Evolutionary conservation across 768 basidiomycete species (phyloP), one percentile per base, ranked within the genome.

Genomic region (Peribolospora baueri): DNA sequence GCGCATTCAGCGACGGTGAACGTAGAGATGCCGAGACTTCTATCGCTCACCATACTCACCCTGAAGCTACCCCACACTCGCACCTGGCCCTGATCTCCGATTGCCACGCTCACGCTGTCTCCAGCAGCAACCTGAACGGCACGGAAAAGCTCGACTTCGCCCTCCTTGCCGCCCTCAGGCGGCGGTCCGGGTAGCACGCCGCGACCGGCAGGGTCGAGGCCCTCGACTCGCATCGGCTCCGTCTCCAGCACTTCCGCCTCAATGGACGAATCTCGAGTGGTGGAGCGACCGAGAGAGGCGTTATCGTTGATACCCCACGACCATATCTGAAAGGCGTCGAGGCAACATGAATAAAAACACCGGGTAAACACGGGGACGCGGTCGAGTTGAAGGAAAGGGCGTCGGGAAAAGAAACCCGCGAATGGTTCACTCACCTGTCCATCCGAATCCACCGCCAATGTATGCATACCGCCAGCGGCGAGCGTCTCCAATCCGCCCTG

Each of bases 41-140:
- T 50, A 8, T 37, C 37, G 42, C 52, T 9, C 11, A 0, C 2
- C 13, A n/a, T 5, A 63, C 69, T 55, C 68, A 93, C 90, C 25
- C 85, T 75, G 73, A 93, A 95, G 47, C 81, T 80, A 40, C 76
- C 79, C 90, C 90, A 95, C 36, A 81, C 84, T 56, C 82, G 74
- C 51, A 95, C 69, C 57, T 84, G 80, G 50, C 90, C 90, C 51
- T 80, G 70, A 48, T 74, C 72, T 55, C 80, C 81, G 58, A 93
- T 72, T 25, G 85, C 87, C 40, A 86, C 82, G 60, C 81, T 82
- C 59, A 88, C 80, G 58, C 78, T 84, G 63, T 93, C 90, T 6
- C 90, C 87, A 36, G 84, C 80, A 46, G 78, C 79, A 57, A 87
- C 74, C 56, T 76, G 74, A 4, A 87, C 83, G 0, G 86, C 82